Evolutionary conservation across 441 rosid genomes (phyloP), one percentile per base, ranked within the genome.

Genomic region (Isatis lusitanica): DNA sequence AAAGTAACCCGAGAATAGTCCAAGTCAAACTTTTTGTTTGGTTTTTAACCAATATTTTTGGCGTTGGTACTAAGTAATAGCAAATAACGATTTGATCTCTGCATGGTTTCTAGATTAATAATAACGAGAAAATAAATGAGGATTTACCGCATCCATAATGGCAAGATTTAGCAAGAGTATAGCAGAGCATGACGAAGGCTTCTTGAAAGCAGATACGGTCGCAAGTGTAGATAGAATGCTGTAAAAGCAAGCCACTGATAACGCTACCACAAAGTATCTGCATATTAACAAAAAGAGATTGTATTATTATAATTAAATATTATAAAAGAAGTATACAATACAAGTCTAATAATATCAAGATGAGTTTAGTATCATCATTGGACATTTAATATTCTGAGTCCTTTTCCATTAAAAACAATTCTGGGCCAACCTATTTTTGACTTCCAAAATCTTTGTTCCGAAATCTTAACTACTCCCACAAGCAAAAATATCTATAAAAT

Each of bases 181-280:
- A 1, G 78, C 69, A 10, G 85, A 42, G 66, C 8, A 72, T 38
- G 39, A 16, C 9, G 70, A 16, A 44, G 91, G 93, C 73, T 85
- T 88, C 38, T 15, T 74, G 17, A 83, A 11, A 59, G 74, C 74
- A 4, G 85, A 82, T 10, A 92, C 10, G 12, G 93, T 84, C 21
- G 85, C 86, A 26, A 88, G 63, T 5, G 75, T 65, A 8, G 99
- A 82, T 51, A 87, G 11, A 69, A 94, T 79, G 58, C 97, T 87
- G 85, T 94, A 90, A 3, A 92, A 55, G 81, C 94, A 77, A 62
- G 90, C 85, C 66, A 87, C 94, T 0, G 90, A 78, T 39, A 92
- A 52, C 44, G 97, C 98, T 16, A 82, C 93, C 36, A 88, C 83
- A 33, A 89, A 87, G 80, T 90, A 94, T 85, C 99, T 92, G 88